Evolutionary conservation across 768 basidiomycete species (phyloP).

Genomic region (Tulasnella sp.): DNA sequence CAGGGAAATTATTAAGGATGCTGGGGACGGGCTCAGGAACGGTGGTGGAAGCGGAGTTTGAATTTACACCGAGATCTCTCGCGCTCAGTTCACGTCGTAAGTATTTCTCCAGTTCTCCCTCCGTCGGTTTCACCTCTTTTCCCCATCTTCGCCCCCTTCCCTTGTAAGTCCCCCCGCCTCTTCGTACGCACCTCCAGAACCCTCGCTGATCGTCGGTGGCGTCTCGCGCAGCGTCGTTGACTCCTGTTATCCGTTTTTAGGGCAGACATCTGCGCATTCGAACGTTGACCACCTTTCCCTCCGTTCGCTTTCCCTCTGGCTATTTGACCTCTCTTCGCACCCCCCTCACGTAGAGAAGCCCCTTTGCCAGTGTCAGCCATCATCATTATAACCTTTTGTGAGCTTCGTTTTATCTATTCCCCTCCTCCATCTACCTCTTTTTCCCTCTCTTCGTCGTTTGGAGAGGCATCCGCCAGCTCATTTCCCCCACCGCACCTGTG

Average conservation of each 20-base stretch:
- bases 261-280: slow-evolving; percentile 23
- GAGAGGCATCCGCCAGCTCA: slow-evolving; percentile 9
- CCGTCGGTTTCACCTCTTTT: slow-evolving; percentile 14
- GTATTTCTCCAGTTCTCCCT: slow-evolving; percentile 17
- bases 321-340: slow-evolving; percentile 19
- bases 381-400: slow-evolving; percentile 26
- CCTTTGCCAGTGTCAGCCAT: slow-evolving; percentile 17
- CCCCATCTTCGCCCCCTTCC: slow-evolving; percentile 16
- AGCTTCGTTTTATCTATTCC: slow-evolving; percentile 26
- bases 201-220: background rate
- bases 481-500: slow-evolving; percentile 23
- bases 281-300: slow-evolving; percentile 19
- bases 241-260: slow-evolving; percentile 20
- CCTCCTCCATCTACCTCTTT: background rate
- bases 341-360: slow-evolving; percentile 15
- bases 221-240: slow-evolving; percentile 6
- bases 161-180: slow-evolving; percentile 18
- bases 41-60: background rate
- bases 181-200: background rate
- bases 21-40: background rate
- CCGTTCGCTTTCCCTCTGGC: slow-evolving; percentile 14
- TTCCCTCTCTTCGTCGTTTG: background rate
- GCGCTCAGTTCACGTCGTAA: background rate
- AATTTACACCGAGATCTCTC: background rate
- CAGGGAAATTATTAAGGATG: background rate